Base-by-base conservation (phyloP, 768 basidiomycete genomes). In the Collybia mongolica region DNA sequence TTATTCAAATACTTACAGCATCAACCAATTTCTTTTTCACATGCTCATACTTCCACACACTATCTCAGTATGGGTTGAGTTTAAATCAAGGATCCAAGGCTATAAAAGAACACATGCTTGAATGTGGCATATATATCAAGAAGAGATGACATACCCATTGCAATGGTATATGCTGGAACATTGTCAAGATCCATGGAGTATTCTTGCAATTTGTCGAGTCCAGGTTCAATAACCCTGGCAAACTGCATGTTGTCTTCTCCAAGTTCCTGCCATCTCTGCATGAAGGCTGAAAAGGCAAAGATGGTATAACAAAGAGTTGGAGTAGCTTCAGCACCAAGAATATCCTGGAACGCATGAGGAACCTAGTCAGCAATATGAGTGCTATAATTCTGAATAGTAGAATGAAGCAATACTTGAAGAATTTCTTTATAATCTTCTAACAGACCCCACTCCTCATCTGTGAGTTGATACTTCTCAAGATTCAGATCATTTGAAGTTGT, bases 321-420 rank as follows among this genome's bases (percentile, higher is more conserved):
- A 14, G 57, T 62, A 32, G 50, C 59, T 32, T 60, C 59, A 20
- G 54, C 50, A 15, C 59, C 60, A 11, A 62, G 51, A 15, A 23
- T 32, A 36, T 63, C 59, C 43, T 61, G 60, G 47, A 63, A 63
- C 14, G 60, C 60, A 54, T 63, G 60, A 9, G 60, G 62, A 11
- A 63, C 56, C 60, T 63, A 39, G 11, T n/a, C 18, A 44, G 18
- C 32, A n/a, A 17, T 41, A 11, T 42, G 17, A 55, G 29, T 37
- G 15, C 20, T 28, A 29, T 35, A 20, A 24, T 47, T 41, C 39
- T n/a, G n/a, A n/a, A n/a, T n/a, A 14, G 23, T n/a, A 23, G 20
- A 50, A 3, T 20, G 35, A 6, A 35, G 28, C 17, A 41, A 15
- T 22, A 53, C 54, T 18, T 52, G 19, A 28, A 68, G 55, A 15